Evolutionary conservation across 305 asterid species (phyloP).

Genomic region (Fraxinus paxiana): DNA sequence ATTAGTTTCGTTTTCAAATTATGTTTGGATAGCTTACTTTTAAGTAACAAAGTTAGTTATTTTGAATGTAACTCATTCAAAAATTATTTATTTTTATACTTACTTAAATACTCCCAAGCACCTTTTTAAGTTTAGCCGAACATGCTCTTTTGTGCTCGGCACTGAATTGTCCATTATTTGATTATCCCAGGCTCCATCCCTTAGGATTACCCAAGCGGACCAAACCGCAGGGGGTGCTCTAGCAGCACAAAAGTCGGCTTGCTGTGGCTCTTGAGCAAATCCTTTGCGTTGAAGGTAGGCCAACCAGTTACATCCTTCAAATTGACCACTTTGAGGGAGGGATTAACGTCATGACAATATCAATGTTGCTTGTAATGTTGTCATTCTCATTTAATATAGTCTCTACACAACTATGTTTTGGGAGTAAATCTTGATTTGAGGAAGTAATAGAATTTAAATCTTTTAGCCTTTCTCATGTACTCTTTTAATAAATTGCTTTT

Average conservation of each 20-base stretch:
- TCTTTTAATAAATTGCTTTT: constrained; percentile 9
- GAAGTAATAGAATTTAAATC: constrained; percentile 19
- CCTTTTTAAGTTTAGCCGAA: not conserved
- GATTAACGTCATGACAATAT: constrained; percentile 32
- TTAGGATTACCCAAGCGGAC: constrained; percentile 67
- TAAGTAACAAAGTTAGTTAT: not conserved
- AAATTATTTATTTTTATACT: no score
- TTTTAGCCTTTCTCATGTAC: constrained; percentile 14
- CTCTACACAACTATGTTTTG: constrained; percentile 28
- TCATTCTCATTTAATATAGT: constrained; percentile 25
- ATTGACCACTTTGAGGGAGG: constrained; percentile 34
- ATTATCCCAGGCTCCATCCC: constrained; percentile 66
- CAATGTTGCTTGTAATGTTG: constrained; percentile 39
- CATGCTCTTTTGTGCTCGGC: not conserved
- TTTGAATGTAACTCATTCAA: not conserved
- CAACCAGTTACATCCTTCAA: constrained; percentile 27
- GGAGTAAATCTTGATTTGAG: constrained; percentile 21
- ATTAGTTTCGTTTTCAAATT: not conserved
- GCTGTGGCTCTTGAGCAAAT: constrained; percentile 63
- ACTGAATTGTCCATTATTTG: constrained; percentile 23
- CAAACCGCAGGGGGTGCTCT: constrained; percentile 50
- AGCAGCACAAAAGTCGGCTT: constrained; percentile 65
- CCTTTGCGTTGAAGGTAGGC: constrained; percentile 24
- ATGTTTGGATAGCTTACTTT: not conserved
- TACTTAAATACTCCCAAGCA: not conserved